Percentiles rank a stretch among this genome's conserved stretches.
phyloP scores from a whole-genome alignment of 768 basidiomycete species.

The Ephemerocybe angulata region DNA sequence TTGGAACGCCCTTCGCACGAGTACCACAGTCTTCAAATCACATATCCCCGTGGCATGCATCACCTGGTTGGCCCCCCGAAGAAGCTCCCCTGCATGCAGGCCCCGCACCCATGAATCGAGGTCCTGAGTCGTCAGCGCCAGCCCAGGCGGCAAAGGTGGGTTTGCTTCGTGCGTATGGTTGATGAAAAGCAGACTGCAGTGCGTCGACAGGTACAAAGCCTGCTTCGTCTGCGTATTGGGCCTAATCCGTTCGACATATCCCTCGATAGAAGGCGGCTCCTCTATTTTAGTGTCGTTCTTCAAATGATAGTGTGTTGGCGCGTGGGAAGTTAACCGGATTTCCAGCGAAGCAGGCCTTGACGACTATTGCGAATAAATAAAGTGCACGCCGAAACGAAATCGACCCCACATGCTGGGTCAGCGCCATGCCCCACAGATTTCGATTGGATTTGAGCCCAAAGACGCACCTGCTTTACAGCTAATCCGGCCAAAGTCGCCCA shows the following conservation, averaged over 20 bases:
- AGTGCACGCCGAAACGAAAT: constrained; percentile 4
- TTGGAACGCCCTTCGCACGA: constrained; percentile 63
- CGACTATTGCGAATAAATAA: constrained; percentile 26
- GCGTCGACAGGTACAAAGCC: constrained; percentile 64
- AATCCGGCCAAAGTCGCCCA: constrained; percentile 79
- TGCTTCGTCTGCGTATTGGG: constrained; percentile 56
- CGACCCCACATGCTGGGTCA: neutral
- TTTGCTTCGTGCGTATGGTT: constrained; percentile 48
- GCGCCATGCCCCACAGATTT: neutral
- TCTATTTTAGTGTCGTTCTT: constrained; percentile 46
- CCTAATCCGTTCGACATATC: constrained; percentile 73
- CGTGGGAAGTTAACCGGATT: constrained; percentile 71
- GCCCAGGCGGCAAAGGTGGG: constrained; percentile 69
- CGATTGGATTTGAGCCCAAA: neutral
- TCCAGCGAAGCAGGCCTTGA: constrained; percentile 56
- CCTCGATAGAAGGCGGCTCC: constrained; percentile 84
- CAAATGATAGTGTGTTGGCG: constrained; percentile 43
- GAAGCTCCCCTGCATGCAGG: constrained; percentile 50
- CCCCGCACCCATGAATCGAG: constrained; percentile 29
- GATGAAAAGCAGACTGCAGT: constrained; percentile 71
- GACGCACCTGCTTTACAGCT: constrained; percentile 63
- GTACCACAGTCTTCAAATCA: constrained; percentile 67
- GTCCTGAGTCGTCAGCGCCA: constrained; percentile 25
- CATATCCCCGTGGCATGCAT: constrained; percentile 60
- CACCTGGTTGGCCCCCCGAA: constrained; percentile 63